Base-by-base conservation (phyloP, 169 alveolate genomes). In the Cystoisospora suis region DNA sequence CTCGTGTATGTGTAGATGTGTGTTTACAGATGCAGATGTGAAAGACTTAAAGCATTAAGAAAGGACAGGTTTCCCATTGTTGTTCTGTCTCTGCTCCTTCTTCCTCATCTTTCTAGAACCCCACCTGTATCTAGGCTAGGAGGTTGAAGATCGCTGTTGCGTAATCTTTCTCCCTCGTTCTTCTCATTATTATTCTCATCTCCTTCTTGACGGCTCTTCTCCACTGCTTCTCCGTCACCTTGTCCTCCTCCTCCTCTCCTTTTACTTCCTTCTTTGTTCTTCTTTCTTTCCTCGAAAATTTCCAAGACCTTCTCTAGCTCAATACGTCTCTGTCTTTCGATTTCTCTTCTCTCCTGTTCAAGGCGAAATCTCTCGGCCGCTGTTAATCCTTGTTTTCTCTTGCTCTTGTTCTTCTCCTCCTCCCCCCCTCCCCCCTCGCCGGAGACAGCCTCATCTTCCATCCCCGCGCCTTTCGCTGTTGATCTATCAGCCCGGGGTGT, bases 321-420 rank as follows among this genome's bases (percentile, higher is more conserved):
- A 34, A 72, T 2, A 2, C 83, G 53, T 38, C 45, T 46, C 83
- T 72, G 83, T 6, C 83, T 27, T 53, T 40, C 83, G 3, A 32
- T 34, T 5, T 23, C 23, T 4, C 49, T n/a, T 36, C 56, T 7
- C 56, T 40, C 56, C 83, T 72, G 56, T 38, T 72, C 83, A 29
- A 72, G 46, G 46, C 56, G 46, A 40, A 34, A 72, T 29, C 53
- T 0, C 83, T 72, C 83, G 2, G 83, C 83, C 56, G 58, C 83
- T 0, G 83, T 23, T 17, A 72, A 6, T 6, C 83, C 58, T 36
- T 46, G 56, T 17, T 3, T 2, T 38, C 83, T 29, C 80, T 5
- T 29, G 42, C 49, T 36, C 46, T n/a, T 47, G 1, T n/a, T 47
- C 3, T 23, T 2, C 46, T 69, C 77, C 34, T n/a, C 80, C 27